Evolutionary conservation across 352 stramenopile genomes (phyloP).

Genomic region (Globisporangium cystogenes): DNA sequence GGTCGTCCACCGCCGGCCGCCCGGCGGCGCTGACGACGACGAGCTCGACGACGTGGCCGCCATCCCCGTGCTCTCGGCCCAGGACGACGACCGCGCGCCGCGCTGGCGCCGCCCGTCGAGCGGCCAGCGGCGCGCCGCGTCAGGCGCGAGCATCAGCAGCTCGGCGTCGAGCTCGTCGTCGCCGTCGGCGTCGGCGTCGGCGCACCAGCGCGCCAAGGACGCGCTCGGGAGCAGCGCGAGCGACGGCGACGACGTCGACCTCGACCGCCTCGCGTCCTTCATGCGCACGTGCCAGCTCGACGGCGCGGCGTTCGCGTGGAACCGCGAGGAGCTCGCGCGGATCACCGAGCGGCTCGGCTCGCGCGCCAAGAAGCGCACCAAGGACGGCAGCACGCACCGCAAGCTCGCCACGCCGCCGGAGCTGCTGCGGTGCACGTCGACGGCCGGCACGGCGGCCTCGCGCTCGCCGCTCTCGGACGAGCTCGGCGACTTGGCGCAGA

Average conservation of each 20-base stretch:
- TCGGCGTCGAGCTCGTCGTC: slow-evolving; percentile 6
- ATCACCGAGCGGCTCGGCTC: slow-evolving; percentile 16
- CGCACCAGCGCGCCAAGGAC: not conserved
- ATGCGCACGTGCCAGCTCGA: not conserved
- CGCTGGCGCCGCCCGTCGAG: not conserved
- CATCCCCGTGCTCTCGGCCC: not conserved
- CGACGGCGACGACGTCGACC: not conserved
- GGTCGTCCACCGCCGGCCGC: slow-evolving; percentile 19
- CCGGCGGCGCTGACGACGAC: slow-evolving; percentile 2
- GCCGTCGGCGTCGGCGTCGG: slow-evolving; percentile 4
- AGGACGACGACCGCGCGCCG: not conserved
- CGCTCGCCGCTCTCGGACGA: not conserved
- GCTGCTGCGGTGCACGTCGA: slow-evolving; percentile 1
- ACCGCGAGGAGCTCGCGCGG: slow-evolving; percentile 28
- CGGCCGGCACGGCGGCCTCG: not conserved
- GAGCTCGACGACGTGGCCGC: slow-evolving; percentile 16
- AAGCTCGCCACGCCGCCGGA: slow-evolving; percentile 4
- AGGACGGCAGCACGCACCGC: slow-evolving; percentile 14
- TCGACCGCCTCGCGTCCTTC: not conserved
- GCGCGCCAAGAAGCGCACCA: slow-evolving; percentile 17
- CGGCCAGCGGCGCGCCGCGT: not conserved
- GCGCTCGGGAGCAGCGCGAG: slow-evolving; percentile 3
- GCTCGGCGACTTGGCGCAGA: no score
- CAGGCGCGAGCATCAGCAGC: not conserved
- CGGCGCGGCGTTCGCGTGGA: slow-evolving; percentile 23